These are phyloP conservation scores for Solanum ossicruentum DNA, from an alignment of 257 asterid genomes.

Conservation along the genomic window DNA sequence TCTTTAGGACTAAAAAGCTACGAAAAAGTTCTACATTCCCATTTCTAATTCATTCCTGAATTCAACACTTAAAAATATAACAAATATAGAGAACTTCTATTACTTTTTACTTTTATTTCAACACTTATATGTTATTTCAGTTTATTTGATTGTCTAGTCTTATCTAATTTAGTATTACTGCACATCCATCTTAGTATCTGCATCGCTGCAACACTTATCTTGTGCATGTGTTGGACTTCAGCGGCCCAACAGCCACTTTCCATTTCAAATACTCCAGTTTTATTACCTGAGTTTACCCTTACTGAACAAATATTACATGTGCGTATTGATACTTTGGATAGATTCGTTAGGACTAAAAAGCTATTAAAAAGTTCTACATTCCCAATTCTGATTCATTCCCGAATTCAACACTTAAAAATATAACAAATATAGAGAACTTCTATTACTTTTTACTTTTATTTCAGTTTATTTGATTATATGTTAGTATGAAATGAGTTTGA, in stretches of 20 bases:
- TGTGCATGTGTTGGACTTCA: not conserved
- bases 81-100: not conserved
- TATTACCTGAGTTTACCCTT: not conserved
- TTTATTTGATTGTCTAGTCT: not conserved
- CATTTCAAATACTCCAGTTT: not conserved
- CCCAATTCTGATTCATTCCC: not conserved
- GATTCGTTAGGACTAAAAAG: not conserved
- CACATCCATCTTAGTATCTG: not conserved
- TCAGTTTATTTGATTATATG: not conserved
- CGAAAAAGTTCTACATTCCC: not conserved
- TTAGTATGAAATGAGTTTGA: not conserved
- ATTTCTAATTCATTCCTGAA: not conserved
- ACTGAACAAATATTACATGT: not conserved
- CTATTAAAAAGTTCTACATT: not conserved
- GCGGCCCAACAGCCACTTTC: not conserved
- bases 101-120: not conserved
- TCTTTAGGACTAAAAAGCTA: not conserved
- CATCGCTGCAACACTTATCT: not conserved
- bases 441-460: not conserved
- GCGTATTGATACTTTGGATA: not conserved
- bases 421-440: not conserved
- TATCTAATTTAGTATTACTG: not conserved
- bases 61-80: not conserved
- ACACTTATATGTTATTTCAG: no score
- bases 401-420: not conserved